These are phyloP conservation scores for Cercospora citrullina DNA, from an alignment of 2,329 filamentous ascomycete species.

Conservation along the genomic window DNA sequence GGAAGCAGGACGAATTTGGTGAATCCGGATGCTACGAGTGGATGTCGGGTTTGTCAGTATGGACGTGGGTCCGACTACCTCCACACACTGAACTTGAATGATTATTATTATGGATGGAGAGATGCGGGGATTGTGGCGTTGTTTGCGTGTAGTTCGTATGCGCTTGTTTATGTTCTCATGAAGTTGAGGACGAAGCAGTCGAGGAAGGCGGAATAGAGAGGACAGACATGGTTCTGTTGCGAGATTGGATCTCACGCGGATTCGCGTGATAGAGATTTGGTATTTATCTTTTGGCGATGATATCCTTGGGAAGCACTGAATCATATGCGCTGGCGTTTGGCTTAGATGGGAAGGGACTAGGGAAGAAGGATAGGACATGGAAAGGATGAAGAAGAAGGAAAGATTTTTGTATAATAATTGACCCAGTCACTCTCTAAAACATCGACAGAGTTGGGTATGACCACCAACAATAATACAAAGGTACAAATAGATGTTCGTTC, in stretches of 20 bases:
- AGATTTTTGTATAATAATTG: neutral
- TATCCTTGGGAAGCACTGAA: neutral
- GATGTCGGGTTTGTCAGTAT: conserved; percentile 64
- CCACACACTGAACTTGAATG: conserved; percentile 57
- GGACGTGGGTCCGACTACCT: conserved; percentile 61
- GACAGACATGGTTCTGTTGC: neutral
- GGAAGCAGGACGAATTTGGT: conserved; percentile 53
- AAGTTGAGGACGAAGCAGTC: conserved; percentile 45
- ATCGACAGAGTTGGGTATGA: neutral
- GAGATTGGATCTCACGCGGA: too few species aligned
- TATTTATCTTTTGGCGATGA: neutral
- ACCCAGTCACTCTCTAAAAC: neutral
- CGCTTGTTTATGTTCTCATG: conserved; percentile 51
- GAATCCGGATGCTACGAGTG: conserved; percentile 59
- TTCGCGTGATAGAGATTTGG: neutral
- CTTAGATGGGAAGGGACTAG: neutral
- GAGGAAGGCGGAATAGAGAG: conserved; percentile 42
- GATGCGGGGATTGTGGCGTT: conserved; percentile 61
- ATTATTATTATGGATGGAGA: conserved; percentile 67
- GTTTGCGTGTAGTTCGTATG: conserved; percentile 52
- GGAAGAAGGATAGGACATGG: too few species aligned
- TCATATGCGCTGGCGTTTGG: neutral
- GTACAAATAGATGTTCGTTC: too few species aligned
- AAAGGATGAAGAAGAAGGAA: neutral
- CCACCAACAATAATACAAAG: too few species aligned